Evolutionary conservation across 2,329 filamentous ascomycete species (phyloP), one percentile per base, ranked within the genome.

Genomic region (Lachnellula hyalina): DNA sequence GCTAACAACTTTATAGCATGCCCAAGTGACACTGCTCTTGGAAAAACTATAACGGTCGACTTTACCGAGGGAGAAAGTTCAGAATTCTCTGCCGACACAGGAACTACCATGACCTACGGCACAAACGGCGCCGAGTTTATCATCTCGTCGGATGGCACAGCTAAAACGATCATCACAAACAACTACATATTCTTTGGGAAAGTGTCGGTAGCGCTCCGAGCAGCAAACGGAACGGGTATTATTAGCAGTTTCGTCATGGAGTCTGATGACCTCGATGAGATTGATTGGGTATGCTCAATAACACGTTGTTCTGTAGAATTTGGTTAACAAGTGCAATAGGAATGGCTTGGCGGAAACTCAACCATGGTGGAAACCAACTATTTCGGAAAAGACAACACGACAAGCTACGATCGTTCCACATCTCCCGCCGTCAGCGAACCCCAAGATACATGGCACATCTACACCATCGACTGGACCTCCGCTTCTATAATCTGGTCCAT

Each of bases 131-230:
- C 87, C 40, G 74, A 79, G 50, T 91, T 94, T 73, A 86, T 79
- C 51, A 85, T 96, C 72, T 74, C 71, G 54, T 78, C 84, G 67
- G 78, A 83, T 60, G 83, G 86, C 60, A 81, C 92, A 64, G 87
- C 90, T 1, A 87, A 89, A 1, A 94, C 89, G 1, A 80, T 95
- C 57, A 80, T 83, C 58, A 84, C 86, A 49, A 83, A 83, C 63
- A 91, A 90, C 69, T 93, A 90, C 74, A 87, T 95, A 71, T 91
- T 94, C 76, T 92, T 87, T 63, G 90, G 90, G 53, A 83, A 85
- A 58, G 83, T 89, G 53, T 88, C 92, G 71, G 79, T 92, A 54
- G 78, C 81, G 63, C 79, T 94, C 74, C 89, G 89, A 74, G 87
- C 87, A 8, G 84, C 90, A 0, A 74, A 76, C 1, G 91, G 91